Evolutionary conservation across 2,329 filamentous ascomycete species (phyloP).

Genomic region (Fusarium decemcellulare): DNA sequence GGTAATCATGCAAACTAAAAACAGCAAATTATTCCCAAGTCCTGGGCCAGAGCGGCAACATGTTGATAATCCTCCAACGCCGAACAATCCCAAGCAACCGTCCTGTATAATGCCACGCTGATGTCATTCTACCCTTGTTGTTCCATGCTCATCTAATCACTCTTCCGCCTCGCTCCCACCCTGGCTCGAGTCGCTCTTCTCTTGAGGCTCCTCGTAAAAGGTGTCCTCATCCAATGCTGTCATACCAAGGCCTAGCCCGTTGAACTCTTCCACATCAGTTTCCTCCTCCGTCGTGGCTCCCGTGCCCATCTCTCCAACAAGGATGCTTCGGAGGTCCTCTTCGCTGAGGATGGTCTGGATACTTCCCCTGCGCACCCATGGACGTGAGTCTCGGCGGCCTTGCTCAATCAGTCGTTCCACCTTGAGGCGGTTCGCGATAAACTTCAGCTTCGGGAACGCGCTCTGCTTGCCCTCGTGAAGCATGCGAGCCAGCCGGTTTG

Average conservation of each 20-base stretch:
- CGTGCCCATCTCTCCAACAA: slow-evolving; percentile 54
- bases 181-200: slow-evolving; percentile 36
- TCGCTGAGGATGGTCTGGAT: slow-evolving; percentile 74
- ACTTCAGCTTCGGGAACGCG: slow-evolving; percentile 92
- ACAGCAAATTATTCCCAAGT: slow-evolving; percentile 1
- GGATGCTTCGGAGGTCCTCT: slow-evolving; percentile 68
- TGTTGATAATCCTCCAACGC: slow-evolving; percentile 5
- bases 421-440: slow-evolving; percentile 88
- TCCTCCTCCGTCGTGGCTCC: slow-evolving; percentile 55
- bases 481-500: slow-evolving; percentile 85
- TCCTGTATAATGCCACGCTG: slow-evolving; percentile 4
- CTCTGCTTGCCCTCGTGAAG: slow-evolving; percentile 91
- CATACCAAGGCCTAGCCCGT: slow-evolving; percentile 45
- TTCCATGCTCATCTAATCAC: background rate
- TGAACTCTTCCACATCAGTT: slow-evolving; percentile 51
- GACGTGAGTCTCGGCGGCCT: slow-evolving; percentile 68
- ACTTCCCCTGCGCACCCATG: slow-evolving; percentile 63
- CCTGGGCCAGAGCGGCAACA: background rate
- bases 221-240: slow-evolving; percentile 45
- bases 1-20: slow-evolving; percentile 4
- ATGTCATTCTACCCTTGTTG: slow-evolving; percentile 7
- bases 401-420: slow-evolving; percentile 80
- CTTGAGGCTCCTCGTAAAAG: slow-evolving; percentile 40
- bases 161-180: slow-evolving; percentile 18
- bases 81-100: slow-evolving; percentile 18